A percentile compares a stretch with the other conserved stretches of the same genome.
These are phyloP conservation scores for Crithidia brevicula DNA, from an alignment of 208 protist species.

Conservation along the genomic window DNA sequence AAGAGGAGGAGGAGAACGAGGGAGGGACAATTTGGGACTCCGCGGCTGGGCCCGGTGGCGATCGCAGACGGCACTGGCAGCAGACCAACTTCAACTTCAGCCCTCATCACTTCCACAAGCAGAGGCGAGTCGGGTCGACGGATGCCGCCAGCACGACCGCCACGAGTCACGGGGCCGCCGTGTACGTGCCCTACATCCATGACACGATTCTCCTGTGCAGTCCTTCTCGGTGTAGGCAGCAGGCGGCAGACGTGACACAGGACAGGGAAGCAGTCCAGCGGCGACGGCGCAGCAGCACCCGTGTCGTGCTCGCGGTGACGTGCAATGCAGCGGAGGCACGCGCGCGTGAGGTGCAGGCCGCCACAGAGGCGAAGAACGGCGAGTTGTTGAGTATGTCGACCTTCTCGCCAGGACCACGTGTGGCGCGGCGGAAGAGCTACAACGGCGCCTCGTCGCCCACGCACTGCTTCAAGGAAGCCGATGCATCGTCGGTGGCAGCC, in stretches of 20 bases:
- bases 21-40: conserved; percentile 27
- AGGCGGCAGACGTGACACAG: neutral
- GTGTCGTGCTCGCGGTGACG: conserved; percentile 45
- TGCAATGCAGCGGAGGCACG: conserved; percentile 47
- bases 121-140: neutral
- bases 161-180: neutral
- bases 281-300: neutral
- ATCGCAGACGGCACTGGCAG: conserved; percentile 43
- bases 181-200: conserved; percentile 60
- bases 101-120: conserved; percentile 21
- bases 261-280: neutral
- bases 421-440: neutral
- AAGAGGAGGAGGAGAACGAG: neutral
- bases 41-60: conserved; percentile 14
- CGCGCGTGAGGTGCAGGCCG: conserved; percentile 23
- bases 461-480: neutral
- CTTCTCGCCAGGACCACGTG: conserved; percentile 4
- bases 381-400: conserved; percentile 15
- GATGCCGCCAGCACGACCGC: neutral
- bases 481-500: neutral
- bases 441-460: neutral
- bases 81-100: conserved; percentile 36
- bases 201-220: conserved; percentile 50
- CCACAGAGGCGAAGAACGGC: conserved; percentile 7
- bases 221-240: conserved; percentile 5